These are phyloP conservation scores for Camellia lanceoleosa DNA, from an alignment of 148 eudicot species.

Conservation along the genomic window DNA sequence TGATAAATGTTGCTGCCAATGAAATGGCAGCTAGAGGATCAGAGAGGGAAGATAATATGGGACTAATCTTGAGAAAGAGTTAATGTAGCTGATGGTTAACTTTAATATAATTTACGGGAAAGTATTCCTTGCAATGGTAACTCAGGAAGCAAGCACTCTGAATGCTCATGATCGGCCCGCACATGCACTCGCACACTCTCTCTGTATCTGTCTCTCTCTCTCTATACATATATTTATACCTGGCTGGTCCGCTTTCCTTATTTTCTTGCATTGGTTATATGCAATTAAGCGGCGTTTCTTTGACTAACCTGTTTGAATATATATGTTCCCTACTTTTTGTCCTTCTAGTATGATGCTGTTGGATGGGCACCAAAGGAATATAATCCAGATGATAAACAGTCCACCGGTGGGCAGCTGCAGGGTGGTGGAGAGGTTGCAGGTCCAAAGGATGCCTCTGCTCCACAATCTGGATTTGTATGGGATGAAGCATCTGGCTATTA, in stretches of 20 bases:
- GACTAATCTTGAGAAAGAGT: not conserved
- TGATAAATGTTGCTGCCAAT: not conserved
- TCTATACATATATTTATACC: too few relatives aligned
- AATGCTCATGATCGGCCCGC: too few relatives aligned
- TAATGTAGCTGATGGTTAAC: not conserved
- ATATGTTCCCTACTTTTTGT: not conserved
- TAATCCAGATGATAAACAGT: slow-evolving; percentile 78
- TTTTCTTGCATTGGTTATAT: not conserved
- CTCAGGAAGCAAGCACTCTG: too few relatives aligned
- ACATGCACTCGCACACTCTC: too few relatives aligned
- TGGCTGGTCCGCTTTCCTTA: not conserved
- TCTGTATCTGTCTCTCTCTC: too few relatives aligned
- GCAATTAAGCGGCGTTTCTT: not conserved
- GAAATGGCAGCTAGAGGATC: not conserved
- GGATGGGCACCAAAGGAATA: slow-evolving; percentile 99
- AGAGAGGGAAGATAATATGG: not conserved
- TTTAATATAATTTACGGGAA: too few relatives aligned
- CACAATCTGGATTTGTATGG: slow-evolving; percentile 97
- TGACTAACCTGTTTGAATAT: not conserved
- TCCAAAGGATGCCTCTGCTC: slow-evolving; percentile 61
- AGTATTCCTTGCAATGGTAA: too few relatives aligned
- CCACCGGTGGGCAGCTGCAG: slow-evolving; percentile 53
- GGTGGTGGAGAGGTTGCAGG: slow-evolving; percentile 37
- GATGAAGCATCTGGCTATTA: slow-evolving; percentile 98
- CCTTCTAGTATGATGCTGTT: slow-evolving; percentile 76